Conservation (phyloP, 1,139 yeast genomes). For the Pichia sp. region DNA sequence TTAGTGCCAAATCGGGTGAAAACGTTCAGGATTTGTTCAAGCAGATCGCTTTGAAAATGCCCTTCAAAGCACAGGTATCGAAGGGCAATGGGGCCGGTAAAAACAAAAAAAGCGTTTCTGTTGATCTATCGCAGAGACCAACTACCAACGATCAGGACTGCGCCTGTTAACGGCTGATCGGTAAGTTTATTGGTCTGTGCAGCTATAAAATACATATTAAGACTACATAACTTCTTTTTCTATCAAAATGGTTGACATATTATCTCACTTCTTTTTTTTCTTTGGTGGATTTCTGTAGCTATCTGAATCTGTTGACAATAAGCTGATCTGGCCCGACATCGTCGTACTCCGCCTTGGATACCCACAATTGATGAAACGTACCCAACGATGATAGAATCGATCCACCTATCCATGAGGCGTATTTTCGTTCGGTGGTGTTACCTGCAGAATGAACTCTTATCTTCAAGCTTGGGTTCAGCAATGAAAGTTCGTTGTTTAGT, state of each 20-base stretch:
- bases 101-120: constrained; percentile 23
- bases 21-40: constrained; percentile 78
- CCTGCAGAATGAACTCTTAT: constrained; percentile 88
- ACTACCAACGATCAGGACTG: constrained; percentile 39
- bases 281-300: too few relatives aligned
- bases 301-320: constrained; percentile 65
- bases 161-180: constrained; percentile 22
- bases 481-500: constrained; percentile 66
- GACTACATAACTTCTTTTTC: background rate
- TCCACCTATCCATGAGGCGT: constrained; percentile 94
- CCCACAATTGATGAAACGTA: constrained; percentile 97
- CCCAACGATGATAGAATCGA: constrained; percentile 89
- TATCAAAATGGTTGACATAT: background rate
- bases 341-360: constrained; percentile 81
- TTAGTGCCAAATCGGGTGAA: constrained; percentile 88
- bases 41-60: constrained; percentile 72
- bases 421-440: constrained; percentile 73
- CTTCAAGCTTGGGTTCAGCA: constrained; percentile 83
- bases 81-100: constrained; percentile 5
- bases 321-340: constrained; percentile 87
- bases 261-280: background rate
- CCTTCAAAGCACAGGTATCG: constrained; percentile 35
- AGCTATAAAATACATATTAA: background rate
- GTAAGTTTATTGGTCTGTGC: background rate
- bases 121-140: constrained; percentile 43